A percentile compares a stretch with the other conserved stretches of the same genome.
These are phyloP conservation scores for Penicillium desertorum DNA, from an alignment of 495 filamentous ascomycete genomes.

Conservation along the genomic window DNA sequence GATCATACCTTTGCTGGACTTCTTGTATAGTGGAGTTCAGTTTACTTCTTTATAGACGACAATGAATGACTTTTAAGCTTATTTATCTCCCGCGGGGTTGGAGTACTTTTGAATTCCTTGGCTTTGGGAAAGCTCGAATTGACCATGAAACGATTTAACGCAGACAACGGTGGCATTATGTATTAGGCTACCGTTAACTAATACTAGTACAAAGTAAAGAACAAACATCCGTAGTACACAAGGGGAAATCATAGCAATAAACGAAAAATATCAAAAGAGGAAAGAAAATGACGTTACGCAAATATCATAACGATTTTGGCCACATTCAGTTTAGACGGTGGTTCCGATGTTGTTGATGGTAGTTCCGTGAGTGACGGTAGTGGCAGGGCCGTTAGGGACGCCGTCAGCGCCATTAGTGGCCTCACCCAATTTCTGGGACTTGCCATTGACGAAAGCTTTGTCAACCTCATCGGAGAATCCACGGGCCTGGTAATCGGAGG, in stretches of 20 bases:
- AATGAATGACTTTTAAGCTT: slow-evolving; percentile 25
- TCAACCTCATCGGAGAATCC: slow-evolving; percentile 58
- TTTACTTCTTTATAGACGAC: slow-evolving; percentile 26
- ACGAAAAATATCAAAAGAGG: slow-evolving; percentile 13
- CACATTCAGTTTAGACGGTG: slow-evolving; percentile 16
- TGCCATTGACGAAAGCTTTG: slow-evolving; percentile 48
- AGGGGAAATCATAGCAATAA: slow-evolving; percentile 32
- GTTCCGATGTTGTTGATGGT: slow-evolving; percentile 12
- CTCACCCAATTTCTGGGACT: slow-evolving; percentile 18
- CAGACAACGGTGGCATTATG: slow-evolving; percentile 27
- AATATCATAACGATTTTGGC: slow-evolving; percentile 1
- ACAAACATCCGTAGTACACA: slow-evolving; percentile 13
- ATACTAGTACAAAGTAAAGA: slow-evolving; percentile 27
- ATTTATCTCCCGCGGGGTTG: neutral
- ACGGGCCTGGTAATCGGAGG: slow-evolving; percentile 30
- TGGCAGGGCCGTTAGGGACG: neutral
- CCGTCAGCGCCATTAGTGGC: slow-evolving; percentile 15
- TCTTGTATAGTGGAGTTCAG: slow-evolving; percentile 19
- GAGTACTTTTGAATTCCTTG: neutral
- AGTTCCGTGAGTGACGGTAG: slow-evolving; percentile 19
- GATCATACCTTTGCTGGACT: slow-evolving; percentile 8
- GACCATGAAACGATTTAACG: slow-evolving; percentile 9
- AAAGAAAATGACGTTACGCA: slow-evolving; percentile 9
- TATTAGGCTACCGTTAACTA: slow-evolving; percentile 29
- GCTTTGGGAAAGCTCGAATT: too few species aligned